Evolutionary conservation across 306 rosid genomes (phyloP).

Genomic region (Quercus ilex): DNA sequence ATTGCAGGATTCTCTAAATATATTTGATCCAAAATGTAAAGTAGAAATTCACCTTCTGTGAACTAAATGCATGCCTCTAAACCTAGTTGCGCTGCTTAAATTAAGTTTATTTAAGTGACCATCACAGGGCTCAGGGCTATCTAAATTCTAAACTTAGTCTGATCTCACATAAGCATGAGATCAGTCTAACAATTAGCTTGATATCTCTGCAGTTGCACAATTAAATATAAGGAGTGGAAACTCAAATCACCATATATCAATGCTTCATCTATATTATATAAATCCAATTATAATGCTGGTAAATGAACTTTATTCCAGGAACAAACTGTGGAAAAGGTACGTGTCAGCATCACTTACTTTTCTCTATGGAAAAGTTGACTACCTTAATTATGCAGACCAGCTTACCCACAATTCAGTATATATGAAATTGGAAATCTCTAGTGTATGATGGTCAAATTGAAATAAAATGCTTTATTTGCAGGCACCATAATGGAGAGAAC

Average conservation of each 20-base stretch:
- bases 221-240: neutral
- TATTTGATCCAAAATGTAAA: neutral
- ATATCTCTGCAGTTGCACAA: neutral
- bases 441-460: neutral
- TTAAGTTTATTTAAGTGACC: neutral
- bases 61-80: neutral
- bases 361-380: neutral
- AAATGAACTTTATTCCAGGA: neutral
- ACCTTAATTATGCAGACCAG: neutral
- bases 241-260: neutral
- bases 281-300: neutral
- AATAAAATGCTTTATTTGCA: neutral
- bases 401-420: neutral
- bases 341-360: neutral
- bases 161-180: neutral
- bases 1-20: neutral
- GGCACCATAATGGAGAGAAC: neutral
- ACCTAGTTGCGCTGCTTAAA: neutral
- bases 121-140: neutral
- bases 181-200: neutral
- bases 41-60: neutral
- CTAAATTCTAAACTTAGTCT: neutral
- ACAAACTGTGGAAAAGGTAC: neutral
- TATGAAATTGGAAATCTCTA: neutral
- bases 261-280: neutral